Evolutionary conservation across 1,284 basidiomycete species (phyloP), one percentile per base, ranked within the genome.

Genomic region (Microbotryum lychnidis-dioicae): DNA sequence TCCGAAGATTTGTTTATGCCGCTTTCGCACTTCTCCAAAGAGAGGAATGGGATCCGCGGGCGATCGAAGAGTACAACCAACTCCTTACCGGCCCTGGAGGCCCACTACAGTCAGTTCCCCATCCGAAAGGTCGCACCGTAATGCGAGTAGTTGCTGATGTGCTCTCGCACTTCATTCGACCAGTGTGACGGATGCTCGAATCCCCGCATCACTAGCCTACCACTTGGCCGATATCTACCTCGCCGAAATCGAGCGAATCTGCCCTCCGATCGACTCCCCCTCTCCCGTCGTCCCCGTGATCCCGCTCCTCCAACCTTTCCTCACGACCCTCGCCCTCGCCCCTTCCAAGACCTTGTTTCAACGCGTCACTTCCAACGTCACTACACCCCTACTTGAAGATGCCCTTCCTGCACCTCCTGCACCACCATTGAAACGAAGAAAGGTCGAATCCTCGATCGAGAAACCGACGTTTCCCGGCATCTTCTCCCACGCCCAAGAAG

Each of bases 141-240:
- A 42, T 18, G 37, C 37, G 37, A 42, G 12, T 10, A 42, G 37
- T 18, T 18, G 23, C 53, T 3, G 16, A 54, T 33, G 14, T 44
- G 10, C 27, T 47, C 37, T n/a, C 14, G 16, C 14, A 42, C 37
- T 42, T 42, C 4, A 18, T 16, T 16, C 14, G 4, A 48, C 14
- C 60, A 93, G 91, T 69, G 81, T 84, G 31, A 78, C 81, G 62
- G 86, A 96, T 71, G 77, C 77, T 29, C 83, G 84, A 56, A 84
- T 93, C 0, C 91, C 93, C 0, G 77, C 82, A 18, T 86, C 91
- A 61, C 79, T 97, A 20, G 79, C 84, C 14, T 91, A 87, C 71
- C 94, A 98, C 74, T 74, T 98, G 9, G 80, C 85, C 27, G 94
- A 98, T 73, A 84, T 97, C 53, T 97, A 90, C 76, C 75, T 96